phyloP scores from a whole-genome alignment of 192 early-diverging fungal species.

The Geranomyces michiganensis region DNA sequence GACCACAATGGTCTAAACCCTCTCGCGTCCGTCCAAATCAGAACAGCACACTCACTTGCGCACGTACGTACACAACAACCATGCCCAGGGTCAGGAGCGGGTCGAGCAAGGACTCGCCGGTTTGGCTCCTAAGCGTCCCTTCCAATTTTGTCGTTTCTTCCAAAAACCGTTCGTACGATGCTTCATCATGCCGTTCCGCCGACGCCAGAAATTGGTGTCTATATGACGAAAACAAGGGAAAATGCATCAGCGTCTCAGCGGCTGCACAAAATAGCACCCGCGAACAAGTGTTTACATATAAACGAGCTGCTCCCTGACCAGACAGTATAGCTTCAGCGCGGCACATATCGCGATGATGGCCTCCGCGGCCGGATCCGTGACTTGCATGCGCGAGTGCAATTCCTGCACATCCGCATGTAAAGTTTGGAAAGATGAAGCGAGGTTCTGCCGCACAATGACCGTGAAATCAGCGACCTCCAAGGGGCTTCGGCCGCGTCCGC shows the following conservation, averaged over 20 bases:
- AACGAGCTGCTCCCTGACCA: neutral
- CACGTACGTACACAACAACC: neutral
- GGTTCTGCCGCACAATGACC: neutral
- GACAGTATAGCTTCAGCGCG: conserved; percentile 3
- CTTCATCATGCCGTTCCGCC: neutral
- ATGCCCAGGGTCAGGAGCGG: neutral
- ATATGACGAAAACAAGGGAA: neutral
- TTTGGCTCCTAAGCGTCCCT: neutral
- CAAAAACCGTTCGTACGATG: neutral
- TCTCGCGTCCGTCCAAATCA: neutral
- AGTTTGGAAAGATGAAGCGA: neutral
- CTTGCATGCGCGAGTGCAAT: neutral
- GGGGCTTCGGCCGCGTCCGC: neutral
- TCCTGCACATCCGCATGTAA: neutral
- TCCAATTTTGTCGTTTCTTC: neutral
- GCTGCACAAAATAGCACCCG: neutral
- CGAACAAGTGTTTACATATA: neutral
- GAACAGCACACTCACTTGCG: neutral
- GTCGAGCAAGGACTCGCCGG: neutral
- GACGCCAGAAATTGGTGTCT: conserved; percentile 1
- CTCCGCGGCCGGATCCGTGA: neutral
- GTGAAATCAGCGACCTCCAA: neutral
- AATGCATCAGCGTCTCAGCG: neutral
- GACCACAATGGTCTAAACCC: no score
- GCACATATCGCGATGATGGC: neutral